Evolutionary conservation across 495 filamentous ascomycete genomes (phyloP).

Genomic region (Coniosporium apollinis): DNA sequence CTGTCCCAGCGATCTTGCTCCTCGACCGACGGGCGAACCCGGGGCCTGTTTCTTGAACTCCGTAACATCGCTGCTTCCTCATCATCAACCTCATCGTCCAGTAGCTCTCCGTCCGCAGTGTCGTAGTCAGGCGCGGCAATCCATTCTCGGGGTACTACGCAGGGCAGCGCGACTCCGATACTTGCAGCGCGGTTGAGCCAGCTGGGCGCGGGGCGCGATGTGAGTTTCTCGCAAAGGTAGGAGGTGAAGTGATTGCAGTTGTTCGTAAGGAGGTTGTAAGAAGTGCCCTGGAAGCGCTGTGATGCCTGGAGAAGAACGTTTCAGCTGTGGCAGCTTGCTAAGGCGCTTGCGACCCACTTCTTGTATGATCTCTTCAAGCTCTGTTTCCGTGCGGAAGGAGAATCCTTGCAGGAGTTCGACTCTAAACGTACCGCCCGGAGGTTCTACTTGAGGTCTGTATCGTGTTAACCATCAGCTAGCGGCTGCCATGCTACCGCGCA

Average conservation of each 20-base stretch:
- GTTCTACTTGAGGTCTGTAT: constrained; percentile 38
- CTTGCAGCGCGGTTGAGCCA: constrained; percentile 69
- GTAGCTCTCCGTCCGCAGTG: constrained; percentile 47
- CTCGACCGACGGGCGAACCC: no score
- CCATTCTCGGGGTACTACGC: constrained; percentile 66
- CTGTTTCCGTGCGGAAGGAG: constrained; percentile 39
- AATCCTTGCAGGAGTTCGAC: constrained; percentile 56
- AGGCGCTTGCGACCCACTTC: constrained; percentile 14
- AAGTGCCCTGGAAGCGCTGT: constrained; percentile 47
- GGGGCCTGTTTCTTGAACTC: no score
- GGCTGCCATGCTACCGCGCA: no score
- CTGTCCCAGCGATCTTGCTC: no score
- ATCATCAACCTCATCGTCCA: constrained; percentile 37
- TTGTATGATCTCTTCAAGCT: constrained; percentile 50
- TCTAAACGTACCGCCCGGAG: constrained; percentile 56
- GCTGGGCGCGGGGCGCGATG: constrained; percentile 40
- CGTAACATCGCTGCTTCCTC: constrained; percentile 41
- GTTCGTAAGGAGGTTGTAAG: constrained; percentile 58
- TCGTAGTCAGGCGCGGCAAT: constrained; percentile 58
- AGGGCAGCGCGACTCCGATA: constrained; percentile 59
- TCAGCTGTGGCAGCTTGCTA: background rate
- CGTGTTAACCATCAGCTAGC: background rate
- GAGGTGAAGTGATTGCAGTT: constrained; percentile 78
- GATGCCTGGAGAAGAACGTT: constrained; percentile 25
- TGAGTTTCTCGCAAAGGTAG: constrained; percentile 48